Percentiles rank a stretch among this genome's conserved stretches.
Conservation (phyloP, 169 alveolate genomes). For the Eimeria tenella region DNA sequence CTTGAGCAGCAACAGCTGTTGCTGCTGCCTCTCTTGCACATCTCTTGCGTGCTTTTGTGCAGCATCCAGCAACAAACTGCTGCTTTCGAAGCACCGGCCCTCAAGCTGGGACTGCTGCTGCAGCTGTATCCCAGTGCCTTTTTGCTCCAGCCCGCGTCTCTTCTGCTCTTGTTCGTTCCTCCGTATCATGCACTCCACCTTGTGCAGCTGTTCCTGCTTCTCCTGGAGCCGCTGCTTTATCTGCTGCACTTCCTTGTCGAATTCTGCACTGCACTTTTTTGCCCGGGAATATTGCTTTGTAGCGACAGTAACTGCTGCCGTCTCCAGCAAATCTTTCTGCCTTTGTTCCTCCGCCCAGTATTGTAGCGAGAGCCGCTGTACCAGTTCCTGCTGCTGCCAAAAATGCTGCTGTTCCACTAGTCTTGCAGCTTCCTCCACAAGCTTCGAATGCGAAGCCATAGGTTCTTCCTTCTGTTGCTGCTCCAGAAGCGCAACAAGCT, state of each 20-base stretch:
- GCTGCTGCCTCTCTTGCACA: constrained; percentile 44
- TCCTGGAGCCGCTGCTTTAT: constrained; percentile 10
- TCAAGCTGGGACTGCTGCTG: constrained; percentile 13
- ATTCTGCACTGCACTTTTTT: not conserved
- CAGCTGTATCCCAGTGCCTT: not conserved
- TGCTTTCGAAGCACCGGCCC: not conserved
- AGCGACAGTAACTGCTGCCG: constrained; percentile 44
- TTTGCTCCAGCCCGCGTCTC: constrained; percentile 33
- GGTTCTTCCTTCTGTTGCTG: constrained; percentile 23
- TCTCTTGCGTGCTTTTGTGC: constrained; percentile 9
- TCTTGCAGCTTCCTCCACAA: not conserved
- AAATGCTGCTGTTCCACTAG: constrained; percentile 39
- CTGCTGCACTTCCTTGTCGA: not conserved
- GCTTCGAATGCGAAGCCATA: not conserved
- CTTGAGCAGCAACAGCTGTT: constrained; percentile 46
- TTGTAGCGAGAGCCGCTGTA: constrained; percentile 31
- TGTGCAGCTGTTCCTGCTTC: constrained; percentile 55
- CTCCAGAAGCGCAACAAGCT: constrained; percentile 57
- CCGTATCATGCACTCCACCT: not conserved
- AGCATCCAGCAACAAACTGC: not conserved
- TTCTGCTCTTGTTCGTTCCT: constrained; percentile 53
- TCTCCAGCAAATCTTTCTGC: constrained; percentile 36
- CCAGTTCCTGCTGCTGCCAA: constrained; percentile 39
- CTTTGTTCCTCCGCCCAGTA: constrained; percentile 34
- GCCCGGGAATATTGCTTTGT: not conserved